phyloP scores from a whole-genome alignment of 2,329 filamentous ascomycete species.

The Alternaria consortialis region DNA sequence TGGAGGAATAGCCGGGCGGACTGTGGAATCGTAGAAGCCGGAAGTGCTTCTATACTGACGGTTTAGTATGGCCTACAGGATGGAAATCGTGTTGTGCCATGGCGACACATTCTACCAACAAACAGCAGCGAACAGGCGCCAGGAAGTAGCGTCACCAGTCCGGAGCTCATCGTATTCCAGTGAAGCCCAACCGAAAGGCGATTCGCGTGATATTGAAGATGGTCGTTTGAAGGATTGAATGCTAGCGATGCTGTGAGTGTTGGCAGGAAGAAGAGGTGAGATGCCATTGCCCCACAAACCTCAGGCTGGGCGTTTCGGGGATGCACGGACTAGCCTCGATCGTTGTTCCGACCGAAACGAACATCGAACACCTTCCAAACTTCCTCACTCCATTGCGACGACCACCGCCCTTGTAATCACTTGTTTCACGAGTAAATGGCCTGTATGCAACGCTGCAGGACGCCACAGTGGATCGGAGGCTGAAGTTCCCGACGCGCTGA shows the following conservation, averaged over 20 bases:
- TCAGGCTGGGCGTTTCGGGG: conserved; percentile 21
- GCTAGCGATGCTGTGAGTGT: background rate
- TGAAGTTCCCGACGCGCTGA: background rate
- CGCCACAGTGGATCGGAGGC: conserved; percentile 4
- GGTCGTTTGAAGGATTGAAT: background rate
- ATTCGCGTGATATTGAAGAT: background rate
- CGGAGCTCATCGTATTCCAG: background rate
- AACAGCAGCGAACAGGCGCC: background rate
- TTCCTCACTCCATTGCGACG: conserved; percentile 10
- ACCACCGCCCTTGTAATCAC: conserved; percentile 1
- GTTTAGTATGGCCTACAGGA: background rate
- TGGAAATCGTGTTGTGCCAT: background rate
- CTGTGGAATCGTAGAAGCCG: no score
- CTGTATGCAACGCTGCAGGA: background rate
- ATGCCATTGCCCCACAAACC: conserved; percentile 26
- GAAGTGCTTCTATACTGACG: background rate
- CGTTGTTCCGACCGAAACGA: conserved; percentile 26
- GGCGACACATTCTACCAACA: background rate
- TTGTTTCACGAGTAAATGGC: conserved; percentile 5
- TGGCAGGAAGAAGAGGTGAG: conserved; percentile 18
- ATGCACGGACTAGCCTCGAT: conserved; percentile 20
- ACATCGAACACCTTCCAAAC: conserved; percentile 33
- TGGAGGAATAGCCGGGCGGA: background rate
- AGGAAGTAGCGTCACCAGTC: fast-evolving
- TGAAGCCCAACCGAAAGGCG: background rate